These are phyloP conservation scores for Silene conica DNA, from an alignment of 148 eudicot genomes.

Conservation along the genomic window DNA sequence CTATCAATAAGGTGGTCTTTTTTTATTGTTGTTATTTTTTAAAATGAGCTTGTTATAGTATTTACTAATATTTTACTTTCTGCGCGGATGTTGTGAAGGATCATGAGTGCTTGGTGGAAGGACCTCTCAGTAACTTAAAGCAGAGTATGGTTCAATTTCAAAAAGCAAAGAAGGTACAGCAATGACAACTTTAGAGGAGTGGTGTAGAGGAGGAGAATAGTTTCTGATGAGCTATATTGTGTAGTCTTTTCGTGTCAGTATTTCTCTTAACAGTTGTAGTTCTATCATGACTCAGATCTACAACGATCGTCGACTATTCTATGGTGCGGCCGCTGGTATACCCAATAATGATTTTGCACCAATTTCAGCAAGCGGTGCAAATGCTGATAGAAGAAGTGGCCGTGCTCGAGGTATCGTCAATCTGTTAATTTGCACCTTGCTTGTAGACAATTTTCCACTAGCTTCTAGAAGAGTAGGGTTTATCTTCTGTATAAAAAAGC, in stretches of 20 bases:
- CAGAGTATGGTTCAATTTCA: slow-evolving; percentile 99
- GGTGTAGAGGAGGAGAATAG: neutral
- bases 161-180: slow-evolving; percentile 90
- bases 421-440: neutral
- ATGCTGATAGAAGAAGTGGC: slow-evolving; percentile 76
- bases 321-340: slow-evolving; percentile 78
- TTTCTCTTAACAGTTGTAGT: neutral
- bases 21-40: neutral
- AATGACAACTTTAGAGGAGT: neutral
- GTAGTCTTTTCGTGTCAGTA: neutral
- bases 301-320: slow-evolving; percentile 85
- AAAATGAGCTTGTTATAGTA: neutral
- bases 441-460: neutral
- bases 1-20: no score
- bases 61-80: neutral
- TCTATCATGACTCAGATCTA: slow-evolving; percentile 57
- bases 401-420: slow-evolving; percentile 65
- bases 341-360: slow-evolving; percentile 64
- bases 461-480: neutral
- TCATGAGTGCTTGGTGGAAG: slow-evolving; percentile 97
- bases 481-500: neutral
- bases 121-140: slow-evolving; percentile 89
- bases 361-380: slow-evolving; percentile 38
- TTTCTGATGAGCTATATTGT: neutral
- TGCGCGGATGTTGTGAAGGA: slow-evolving; percentile 43